A percentile compares a stretch with the other conserved stretches of the same genome.
These are phyloP conservation scores for Mycena floridula DNA, from an alignment of 768 basidiomycete genomes.

Conservation along the genomic window DNA sequence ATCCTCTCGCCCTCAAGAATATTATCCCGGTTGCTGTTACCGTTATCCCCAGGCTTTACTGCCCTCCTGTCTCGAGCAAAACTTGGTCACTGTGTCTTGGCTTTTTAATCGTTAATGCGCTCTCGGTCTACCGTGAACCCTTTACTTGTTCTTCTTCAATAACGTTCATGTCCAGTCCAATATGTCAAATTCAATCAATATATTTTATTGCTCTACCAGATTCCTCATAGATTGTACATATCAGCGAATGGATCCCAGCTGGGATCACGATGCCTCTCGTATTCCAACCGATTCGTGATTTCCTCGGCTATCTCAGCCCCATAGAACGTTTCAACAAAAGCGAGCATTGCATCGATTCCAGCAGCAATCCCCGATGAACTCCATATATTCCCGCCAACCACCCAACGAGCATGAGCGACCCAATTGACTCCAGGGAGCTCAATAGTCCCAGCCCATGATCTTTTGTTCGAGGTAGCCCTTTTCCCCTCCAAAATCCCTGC, in stretches of 20 bases:
- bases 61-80: too few relatives aligned
- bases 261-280: conserved; percentile 28
- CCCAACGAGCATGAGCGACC: conserved; percentile 40
- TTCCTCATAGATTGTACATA: conserved; percentile 20
- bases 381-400: conserved; percentile 41
- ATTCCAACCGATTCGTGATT: conserved; percentile 29
- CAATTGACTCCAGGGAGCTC: conserved; percentile 28
- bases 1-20: too few relatives aligned
- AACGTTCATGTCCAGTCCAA: too few relatives aligned
- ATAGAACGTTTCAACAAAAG: conserved; percentile 29
- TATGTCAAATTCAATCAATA: too few relatives aligned
- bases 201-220: too few relatives aligned
- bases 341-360: conserved; percentile 33
- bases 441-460: conserved; percentile 17
- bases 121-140: too few relatives aligned
- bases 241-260: conserved; percentile 35
- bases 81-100: too few relatives aligned
- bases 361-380: conserved; percentile 41
- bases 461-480: conserved; percentile 40
- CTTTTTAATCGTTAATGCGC: too few relatives aligned
- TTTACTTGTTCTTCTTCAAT: too few relatives aligned
- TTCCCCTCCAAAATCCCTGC: conserved; percentile 34
- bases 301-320: conserved; percentile 24
- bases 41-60: too few relatives aligned
- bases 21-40: too few relatives aligned